phyloP scores from a whole-genome alignment of 2,329 filamentous ascomycete species.

The Sporothrix schenckii region DNA sequence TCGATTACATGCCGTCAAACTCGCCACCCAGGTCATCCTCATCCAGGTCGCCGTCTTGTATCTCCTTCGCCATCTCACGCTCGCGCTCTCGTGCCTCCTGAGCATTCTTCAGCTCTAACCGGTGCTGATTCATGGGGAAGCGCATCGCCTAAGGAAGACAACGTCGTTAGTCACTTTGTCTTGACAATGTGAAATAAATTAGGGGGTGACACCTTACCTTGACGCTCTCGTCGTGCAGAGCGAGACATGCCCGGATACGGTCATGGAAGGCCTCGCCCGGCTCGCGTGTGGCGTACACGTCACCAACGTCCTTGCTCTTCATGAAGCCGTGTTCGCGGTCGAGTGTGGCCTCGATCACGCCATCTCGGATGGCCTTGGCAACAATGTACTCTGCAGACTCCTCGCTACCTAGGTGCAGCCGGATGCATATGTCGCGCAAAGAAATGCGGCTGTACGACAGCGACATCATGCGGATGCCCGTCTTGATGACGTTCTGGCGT shows the following conservation, averaged over 20 bases:
- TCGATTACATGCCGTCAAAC: conserved; percentile 85
- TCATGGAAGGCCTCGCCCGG: conserved; percentile 98
- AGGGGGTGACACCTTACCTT: conserved; percentile 66
- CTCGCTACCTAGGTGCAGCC: conserved; percentile 88
- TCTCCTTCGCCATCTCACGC: conserved; percentile 97
- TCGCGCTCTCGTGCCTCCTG: conserved; percentile 97
- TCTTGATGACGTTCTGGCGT: conserved; percentile 99
- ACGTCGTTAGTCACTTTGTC: conserved; percentile 33
- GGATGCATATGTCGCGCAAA: conserved; percentile 93
- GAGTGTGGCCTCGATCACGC: conserved; percentile 92
- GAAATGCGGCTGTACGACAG: conserved; percentile 97
- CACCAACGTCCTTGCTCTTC: conserved; percentile 96
- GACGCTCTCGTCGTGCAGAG: conserved; percentile 94
- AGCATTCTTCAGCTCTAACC: conserved; percentile 94
- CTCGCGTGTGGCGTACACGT: conserved; percentile 94
- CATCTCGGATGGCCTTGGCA: conserved; percentile 95
- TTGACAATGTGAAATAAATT: conserved; percentile 36
- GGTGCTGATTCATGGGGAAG: conserved; percentile 99
- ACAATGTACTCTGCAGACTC: conserved; percentile 99
- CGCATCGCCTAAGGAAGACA: conserved; percentile 78
- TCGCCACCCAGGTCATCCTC: conserved; percentile 95
- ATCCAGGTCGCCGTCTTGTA: conserved; percentile 94
- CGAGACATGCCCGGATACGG: conserved; percentile 87
- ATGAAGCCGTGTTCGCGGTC: conserved; percentile 96
- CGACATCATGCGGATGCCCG: conserved; percentile 98